Conservation (phyloP, 108 stramenopile species). For the Seminavis robusta region DNA sequence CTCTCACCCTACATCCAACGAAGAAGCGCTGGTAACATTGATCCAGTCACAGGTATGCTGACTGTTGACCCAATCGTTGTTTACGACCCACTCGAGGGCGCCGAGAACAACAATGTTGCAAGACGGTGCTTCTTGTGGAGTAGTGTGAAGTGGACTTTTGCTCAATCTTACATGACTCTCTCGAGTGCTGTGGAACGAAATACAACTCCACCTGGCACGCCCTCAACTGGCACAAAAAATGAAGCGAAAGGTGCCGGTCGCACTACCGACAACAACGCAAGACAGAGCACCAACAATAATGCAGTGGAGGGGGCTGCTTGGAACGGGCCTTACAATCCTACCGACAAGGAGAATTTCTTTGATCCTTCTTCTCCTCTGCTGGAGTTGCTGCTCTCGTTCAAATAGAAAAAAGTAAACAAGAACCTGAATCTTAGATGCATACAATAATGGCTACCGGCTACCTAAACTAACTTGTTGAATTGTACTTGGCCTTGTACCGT, state of each 20-base stretch:
- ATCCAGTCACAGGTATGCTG: conserved; percentile 80
- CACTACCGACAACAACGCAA: not conserved
- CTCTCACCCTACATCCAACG: conserved; percentile 61
- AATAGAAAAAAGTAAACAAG: too few relatives aligned
- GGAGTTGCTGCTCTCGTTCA: conserved; percentile 36
- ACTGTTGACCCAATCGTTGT: conserved; percentile 85
- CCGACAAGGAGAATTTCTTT: conserved; percentile 25
- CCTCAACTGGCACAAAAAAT: not conserved
- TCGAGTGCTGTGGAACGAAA: conserved; percentile 70
- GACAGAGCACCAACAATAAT: not conserved
- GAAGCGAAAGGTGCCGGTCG: not conserved
- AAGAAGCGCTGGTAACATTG: conserved; percentile 57
- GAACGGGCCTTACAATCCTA: conserved; percentile 14
- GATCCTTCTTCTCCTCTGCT: conserved; percentile 35
- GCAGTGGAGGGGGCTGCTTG: not conserved
- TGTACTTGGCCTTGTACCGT: too few relatives aligned
- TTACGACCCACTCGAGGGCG: conserved; percentile 83
- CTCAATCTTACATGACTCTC: conserved; percentile 80
- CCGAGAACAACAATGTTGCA: conserved; percentile 73
- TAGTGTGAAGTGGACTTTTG: conserved; percentile 80
- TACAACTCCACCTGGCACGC: conserved; percentile 6
- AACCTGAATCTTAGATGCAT: too few relatives aligned
- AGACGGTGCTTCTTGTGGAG: conserved; percentile 83
- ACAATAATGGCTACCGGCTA: too few relatives aligned
- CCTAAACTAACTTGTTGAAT: too few relatives aligned